Evolutionary conservation across 371 early-diverging fungal species (phyloP).

Genomic region (Polyrhizophydium stewartii): DNA sequence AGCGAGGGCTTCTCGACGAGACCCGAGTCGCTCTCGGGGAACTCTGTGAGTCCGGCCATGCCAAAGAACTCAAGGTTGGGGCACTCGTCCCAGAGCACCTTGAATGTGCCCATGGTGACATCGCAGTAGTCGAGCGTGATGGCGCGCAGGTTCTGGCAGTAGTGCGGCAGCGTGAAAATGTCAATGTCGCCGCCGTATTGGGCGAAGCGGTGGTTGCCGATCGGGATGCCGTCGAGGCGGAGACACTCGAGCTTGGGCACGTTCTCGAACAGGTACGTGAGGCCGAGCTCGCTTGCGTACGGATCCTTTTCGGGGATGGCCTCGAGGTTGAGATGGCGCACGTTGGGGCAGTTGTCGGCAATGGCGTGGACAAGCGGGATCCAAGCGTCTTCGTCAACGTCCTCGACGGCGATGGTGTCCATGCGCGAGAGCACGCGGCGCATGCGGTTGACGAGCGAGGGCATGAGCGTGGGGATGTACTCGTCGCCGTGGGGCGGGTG

Average conservation of each 20-base stretch:
- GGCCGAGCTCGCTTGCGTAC: slow-evolving; percentile 22
- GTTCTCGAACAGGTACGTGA: slow-evolving; percentile 22
- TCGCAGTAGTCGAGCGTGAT: slow-evolving; percentile 42
- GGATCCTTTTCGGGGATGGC: slow-evolving; percentile 33
- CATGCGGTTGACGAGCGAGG: neutral
- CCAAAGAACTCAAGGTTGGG: slow-evolving; percentile 31
- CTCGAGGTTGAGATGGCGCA: slow-evolving; percentile 32
- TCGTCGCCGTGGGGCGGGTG: neutral
- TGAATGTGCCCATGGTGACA: slow-evolving; percentile 24
- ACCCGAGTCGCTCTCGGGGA: neutral
- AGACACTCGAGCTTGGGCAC: slow-evolving; percentile 27
- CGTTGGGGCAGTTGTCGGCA: slow-evolving; percentile 10
- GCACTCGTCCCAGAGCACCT: slow-evolving; percentile 27
- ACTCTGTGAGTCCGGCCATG: slow-evolving; percentile 32
- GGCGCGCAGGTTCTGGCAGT: slow-evolving; percentile 26
- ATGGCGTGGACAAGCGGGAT: slow-evolving; percentile 20
- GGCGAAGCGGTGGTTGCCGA: slow-evolving; percentile 17
- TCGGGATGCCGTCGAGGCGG: slow-evolving; percentile 38
- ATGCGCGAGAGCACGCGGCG: slow-evolving; percentile 6
- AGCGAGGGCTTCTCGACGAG: slow-evolving; percentile 17
- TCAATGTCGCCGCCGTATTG: slow-evolving; percentile 11
- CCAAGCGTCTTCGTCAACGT: slow-evolving; percentile 34
- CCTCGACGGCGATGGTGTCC: slow-evolving; percentile 24
- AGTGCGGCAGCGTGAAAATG: slow-evolving; percentile 15
- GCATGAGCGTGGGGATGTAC: neutral